These are phyloP conservation scores for Neurospora intermedia DNA, from an alignment of 495 filamentous ascomycete genomes.

Conservation along the genomic window DNA sequence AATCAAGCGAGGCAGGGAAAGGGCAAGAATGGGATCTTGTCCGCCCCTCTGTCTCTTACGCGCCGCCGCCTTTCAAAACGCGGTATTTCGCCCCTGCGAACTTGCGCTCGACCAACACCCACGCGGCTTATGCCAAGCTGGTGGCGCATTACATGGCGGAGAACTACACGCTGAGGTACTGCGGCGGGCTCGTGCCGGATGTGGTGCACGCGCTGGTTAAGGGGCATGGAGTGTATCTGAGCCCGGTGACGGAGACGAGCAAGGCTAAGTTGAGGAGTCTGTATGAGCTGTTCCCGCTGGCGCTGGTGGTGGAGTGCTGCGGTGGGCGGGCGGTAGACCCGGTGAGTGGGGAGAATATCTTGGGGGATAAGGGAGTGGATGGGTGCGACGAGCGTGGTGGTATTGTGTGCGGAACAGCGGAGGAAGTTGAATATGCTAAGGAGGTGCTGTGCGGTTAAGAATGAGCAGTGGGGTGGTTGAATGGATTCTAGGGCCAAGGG, in stretches of 20 bases:
- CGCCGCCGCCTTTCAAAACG: slow-evolving; percentile 20
- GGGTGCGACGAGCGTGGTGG: slow-evolving; percentile 37
- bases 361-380: slow-evolving; percentile 21
- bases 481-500: neutral
- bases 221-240: slow-evolving; percentile 42
- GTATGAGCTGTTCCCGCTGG: slow-evolving; percentile 41
- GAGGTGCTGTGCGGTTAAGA: neutral
- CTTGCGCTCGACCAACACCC: slow-evolving; percentile 34
- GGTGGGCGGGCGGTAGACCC: slow-evolving; percentile 38
- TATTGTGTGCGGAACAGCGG: slow-evolving; percentile 35
- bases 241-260: slow-evolving; percentile 32
- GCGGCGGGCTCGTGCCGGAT: slow-evolving; percentile 43
- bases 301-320: slow-evolving; percentile 42
- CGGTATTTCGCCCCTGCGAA: slow-evolving; percentile 46
- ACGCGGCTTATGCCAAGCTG: slow-evolving; percentile 30
- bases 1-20: neutral
- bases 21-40: slow-evolving; percentile 21
- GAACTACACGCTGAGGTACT: slow-evolving; percentile 40
- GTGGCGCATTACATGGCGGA: slow-evolving; percentile 29
- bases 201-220: slow-evolving; percentile 41
- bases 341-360: slow-evolving; percentile 23
- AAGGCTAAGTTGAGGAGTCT: slow-evolving; percentile 40
- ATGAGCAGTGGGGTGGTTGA: too few relatives aligned
- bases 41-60: slow-evolving; percentile 21
- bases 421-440: slow-evolving; percentile 28